Evolutionary conservation across 2,329 filamentous ascomycete species (phyloP).

Genomic region (Emergomyces orientalis): DNA sequence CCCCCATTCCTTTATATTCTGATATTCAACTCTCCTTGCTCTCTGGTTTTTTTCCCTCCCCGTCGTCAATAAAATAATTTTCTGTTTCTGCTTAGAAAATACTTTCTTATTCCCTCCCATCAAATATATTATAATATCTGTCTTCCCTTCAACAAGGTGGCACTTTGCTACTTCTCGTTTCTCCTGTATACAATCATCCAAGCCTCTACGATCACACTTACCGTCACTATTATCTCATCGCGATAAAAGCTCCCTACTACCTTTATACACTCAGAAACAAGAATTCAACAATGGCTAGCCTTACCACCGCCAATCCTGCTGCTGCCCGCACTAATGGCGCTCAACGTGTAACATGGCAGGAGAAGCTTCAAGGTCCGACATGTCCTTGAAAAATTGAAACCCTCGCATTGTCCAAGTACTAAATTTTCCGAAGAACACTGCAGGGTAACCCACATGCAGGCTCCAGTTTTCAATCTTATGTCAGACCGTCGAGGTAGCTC

Average conservation of each 20-base stretch:
- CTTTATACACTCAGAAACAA: slow-evolving; percentile 6
- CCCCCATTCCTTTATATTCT: slow-evolving; percentile 10
- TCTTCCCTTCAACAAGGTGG: slow-evolving; percentile 3
- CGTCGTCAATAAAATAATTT: slow-evolving; percentile 1
- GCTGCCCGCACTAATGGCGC: slow-evolving; percentile 18
- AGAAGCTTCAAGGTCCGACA: slow-evolving; percentile 46
- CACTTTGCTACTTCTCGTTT: slow-evolving; percentile 1
- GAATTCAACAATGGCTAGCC: slow-evolving; percentile 18
- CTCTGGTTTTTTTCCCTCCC: background rate
- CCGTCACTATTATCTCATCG: background rate
- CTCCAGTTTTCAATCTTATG: slow-evolving; percentile 59
- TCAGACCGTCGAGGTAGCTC: slow-evolving; percentile 62
- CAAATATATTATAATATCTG: background rate
- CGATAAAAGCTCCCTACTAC: background rate
- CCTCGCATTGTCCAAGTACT: slow-evolving; percentile 11
- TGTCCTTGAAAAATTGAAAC: slow-evolving; percentile 10
- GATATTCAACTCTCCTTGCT: slow-evolving; percentile 1
- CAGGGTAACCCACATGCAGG: slow-evolving; percentile 43
- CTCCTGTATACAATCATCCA: background rate
- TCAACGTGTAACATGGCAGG: slow-evolving; percentile 43
- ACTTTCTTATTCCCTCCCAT: background rate
- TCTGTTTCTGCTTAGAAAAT: slow-evolving; percentile 3
- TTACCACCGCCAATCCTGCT: slow-evolving; percentile 13
- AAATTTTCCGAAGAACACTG: slow-evolving; percentile 46
- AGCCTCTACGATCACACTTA: background rate